A percentile compares a stretch with the other conserved stretches of the same genome.
Evolutionary conservation across 2,329 filamentous ascomycete species (phyloP).

Genomic region (Beauveria varroae): DNA sequence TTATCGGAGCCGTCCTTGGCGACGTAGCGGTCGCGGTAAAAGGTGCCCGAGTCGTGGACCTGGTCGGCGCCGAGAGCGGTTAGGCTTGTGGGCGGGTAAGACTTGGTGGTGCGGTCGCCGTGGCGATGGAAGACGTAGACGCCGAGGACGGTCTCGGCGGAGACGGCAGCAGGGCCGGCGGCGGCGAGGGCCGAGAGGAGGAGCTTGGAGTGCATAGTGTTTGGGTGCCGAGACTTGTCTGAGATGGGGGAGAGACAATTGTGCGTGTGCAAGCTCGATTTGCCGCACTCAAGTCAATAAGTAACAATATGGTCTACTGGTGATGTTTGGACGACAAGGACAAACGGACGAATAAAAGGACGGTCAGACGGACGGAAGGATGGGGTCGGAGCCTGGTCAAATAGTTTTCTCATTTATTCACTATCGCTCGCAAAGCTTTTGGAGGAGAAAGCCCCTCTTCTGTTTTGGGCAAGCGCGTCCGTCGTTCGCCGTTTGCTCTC

Average conservation of each 20-base stretch:
- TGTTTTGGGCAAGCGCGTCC: neutral
- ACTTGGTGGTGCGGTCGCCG: slow-evolving; percentile 79
- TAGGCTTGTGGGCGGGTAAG: slow-evolving; percentile 60
- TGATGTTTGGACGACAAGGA: neutral
- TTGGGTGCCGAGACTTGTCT: slow-evolving; percentile 1
- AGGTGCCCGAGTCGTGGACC: slow-evolving; percentile 63
- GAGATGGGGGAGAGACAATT: neutral
- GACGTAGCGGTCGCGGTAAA: slow-evolving; percentile 73
- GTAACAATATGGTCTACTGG: neutral
- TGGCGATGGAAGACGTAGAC: slow-evolving; percentile 85
- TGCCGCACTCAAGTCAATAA: neutral
- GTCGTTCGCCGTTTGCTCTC: neutral
- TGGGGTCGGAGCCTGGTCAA: slow-evolving; percentile 1
- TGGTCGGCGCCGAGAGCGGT: slow-evolving; percentile 75
- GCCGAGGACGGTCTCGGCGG: slow-evolving; percentile 63
- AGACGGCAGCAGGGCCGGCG: slow-evolving; percentile 22
- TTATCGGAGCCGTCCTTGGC: slow-evolving; percentile 46
- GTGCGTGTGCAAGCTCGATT: neutral
- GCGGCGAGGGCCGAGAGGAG: slow-evolving; percentile 33
- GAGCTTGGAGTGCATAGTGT: slow-evolving; percentile 33
- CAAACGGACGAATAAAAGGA: neutral
- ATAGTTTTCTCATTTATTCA: slow-evolving; percentile 5
- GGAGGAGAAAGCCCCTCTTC: neutral
- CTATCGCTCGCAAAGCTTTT: neutral
- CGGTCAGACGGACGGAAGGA: neutral